Percentiles rank a stretch among this genome's conserved stretches.
Evolutionary conservation across 2,329 filamentous ascomycete species (phyloP).

Genomic region (Pseudogymnoascus destructans): DNA sequence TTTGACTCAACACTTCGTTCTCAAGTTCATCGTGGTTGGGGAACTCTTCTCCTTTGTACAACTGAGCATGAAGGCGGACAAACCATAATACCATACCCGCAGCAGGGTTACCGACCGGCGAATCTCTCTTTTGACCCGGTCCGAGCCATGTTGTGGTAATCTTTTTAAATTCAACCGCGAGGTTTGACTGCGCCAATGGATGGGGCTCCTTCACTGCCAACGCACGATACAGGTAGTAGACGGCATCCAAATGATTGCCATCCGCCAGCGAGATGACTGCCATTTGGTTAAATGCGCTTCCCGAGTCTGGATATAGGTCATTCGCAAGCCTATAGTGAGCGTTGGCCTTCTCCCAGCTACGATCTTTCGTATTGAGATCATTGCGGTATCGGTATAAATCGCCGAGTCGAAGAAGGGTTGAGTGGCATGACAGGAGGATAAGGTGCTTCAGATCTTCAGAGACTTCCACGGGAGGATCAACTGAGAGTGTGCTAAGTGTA

Average conservation of each 20-base stretch:
- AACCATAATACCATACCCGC: conserved; percentile 60
- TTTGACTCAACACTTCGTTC: conserved; percentile 66
- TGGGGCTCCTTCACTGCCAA: conserved; percentile 63
- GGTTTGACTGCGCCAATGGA: conserved; percentile 59
- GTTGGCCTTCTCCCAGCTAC: conserved; percentile 66
- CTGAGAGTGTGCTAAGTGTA: conserved; percentile 19
- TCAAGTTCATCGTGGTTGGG: conserved; percentile 69
- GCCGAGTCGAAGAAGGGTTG: conserved; percentile 72
- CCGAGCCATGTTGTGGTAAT: conserved; percentile 44
- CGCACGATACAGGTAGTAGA: conserved; percentile 82
- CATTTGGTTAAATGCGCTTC: conserved; percentile 78
- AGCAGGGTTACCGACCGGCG: conserved; percentile 9
- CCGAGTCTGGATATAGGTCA: conserved; percentile 64
- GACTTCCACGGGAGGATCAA: conserved; percentile 18
- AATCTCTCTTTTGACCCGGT: conserved; percentile 17
- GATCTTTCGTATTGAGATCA: conserved; percentile 55
- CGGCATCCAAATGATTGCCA: conserved; percentile 66
- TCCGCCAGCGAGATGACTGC: conserved; percentile 73
- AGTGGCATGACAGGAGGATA: conserved; percentile 64
- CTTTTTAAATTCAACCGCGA: conserved; percentile 67
- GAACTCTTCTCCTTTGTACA: conserved; percentile 65
- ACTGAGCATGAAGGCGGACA: conserved; percentile 71
- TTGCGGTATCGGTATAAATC: conserved; percentile 80
- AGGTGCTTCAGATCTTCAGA: conserved; percentile 25
- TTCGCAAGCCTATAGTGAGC: conserved; percentile 76